Percentiles rank a stretch among this genome's conserved stretches.
These are phyloP conservation scores for Iris pallida DNA, from an alignment of 116 monocot genomes.

Conservation along the genomic window DNA sequence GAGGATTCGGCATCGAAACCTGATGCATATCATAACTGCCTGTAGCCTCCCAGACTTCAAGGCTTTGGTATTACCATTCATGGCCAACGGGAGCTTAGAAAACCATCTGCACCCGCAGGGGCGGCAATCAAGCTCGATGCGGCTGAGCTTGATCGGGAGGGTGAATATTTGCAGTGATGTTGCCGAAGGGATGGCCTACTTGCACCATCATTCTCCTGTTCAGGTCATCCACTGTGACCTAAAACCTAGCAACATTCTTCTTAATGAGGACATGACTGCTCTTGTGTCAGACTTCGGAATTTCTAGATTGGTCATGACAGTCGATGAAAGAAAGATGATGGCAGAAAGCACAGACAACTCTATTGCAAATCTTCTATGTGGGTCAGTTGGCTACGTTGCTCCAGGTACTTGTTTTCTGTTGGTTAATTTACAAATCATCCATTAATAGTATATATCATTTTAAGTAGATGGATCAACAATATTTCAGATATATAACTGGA, in stretches of 20 bases:
- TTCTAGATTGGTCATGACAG: constrained; percentile 27
- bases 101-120: constrained; percentile 34
- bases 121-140: constrained; percentile 4
- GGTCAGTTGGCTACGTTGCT: constrained; percentile 55
- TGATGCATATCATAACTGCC: constrained; percentile 75
- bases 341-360: constrained; percentile 8
- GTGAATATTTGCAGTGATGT: constrained; percentile 66
- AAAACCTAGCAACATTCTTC: constrained; percentile 69
- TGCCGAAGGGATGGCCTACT: constrained; percentile 74
- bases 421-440: too few relatives aligned
- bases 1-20: constrained; percentile 65
- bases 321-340: constrained; percentile 16
- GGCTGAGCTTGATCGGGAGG: constrained; percentile 29
- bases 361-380: constrained; percentile 28
- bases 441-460: too few relatives aligned
- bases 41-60: constrained; percentile 75
- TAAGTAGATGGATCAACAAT: too few relatives aligned
- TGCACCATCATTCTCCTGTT: constrained; percentile 80
- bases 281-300: constrained; percentile 78
- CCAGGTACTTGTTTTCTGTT: constrained; percentile 37
- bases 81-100: constrained; percentile 79
- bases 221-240: constrained; percentile 75
- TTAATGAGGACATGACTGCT: constrained; percentile 73
- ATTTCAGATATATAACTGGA: too few relatives aligned
- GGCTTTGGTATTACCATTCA: constrained; percentile 69